Evolutionary conservation across 208 protist species (phyloP).

Genomic region (Crithidia expoeki): DNA sequence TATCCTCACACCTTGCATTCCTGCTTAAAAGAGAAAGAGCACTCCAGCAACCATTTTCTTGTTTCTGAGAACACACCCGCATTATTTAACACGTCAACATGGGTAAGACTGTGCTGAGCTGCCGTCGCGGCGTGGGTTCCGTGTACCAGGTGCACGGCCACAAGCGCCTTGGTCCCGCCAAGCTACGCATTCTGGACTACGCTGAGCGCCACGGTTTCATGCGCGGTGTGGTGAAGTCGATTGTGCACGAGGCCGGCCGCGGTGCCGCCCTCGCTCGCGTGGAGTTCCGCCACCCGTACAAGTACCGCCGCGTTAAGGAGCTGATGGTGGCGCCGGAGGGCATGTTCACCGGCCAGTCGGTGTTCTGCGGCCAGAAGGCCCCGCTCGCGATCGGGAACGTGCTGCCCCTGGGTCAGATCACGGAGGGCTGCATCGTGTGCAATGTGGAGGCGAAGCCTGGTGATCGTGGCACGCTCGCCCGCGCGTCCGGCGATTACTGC

Average conservation of each 20-base stretch:
- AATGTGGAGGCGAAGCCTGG: slow-evolving; percentile 98
- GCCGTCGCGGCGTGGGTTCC: slow-evolving; percentile 95
- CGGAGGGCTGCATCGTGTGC: slow-evolving; percentile 99
- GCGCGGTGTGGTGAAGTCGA: slow-evolving; percentile 92
- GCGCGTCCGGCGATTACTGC: slow-evolving; percentile 97
- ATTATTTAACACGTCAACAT: slow-evolving; percentile 35
- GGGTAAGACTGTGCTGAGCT: slow-evolving; percentile 89
- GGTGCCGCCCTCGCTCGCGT: slow-evolving; percentile 98
- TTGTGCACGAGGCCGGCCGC: slow-evolving; percentile 99
- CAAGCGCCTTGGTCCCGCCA: slow-evolving; percentile 95
- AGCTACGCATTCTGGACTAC: slow-evolving; percentile 97
- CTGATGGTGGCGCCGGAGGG: slow-evolving; percentile 98
- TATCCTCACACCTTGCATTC: not conserved
- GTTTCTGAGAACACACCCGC: not conserved
- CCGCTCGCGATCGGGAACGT: slow-evolving; percentile 97
- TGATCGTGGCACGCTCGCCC: slow-evolving; percentile 95
- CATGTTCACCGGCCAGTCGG: slow-evolving; percentile 99
- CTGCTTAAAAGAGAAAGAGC: not conserved
- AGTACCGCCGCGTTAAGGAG: slow-evolving; percentile 77
- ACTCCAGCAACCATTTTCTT: too few relatives aligned
- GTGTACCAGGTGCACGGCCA: slow-evolving; percentile 94
- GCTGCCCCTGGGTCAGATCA: slow-evolving; percentile 96
- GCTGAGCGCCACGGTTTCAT: slow-evolving; percentile 96
- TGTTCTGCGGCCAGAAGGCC: slow-evolving; percentile 98
- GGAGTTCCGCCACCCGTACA: slow-evolving; percentile 96